These are phyloP conservation scores for Lasiodiplodia sp. DNA, from an alignment of 2,329 filamentous ascomycete species.

Conservation along the genomic window DNA sequence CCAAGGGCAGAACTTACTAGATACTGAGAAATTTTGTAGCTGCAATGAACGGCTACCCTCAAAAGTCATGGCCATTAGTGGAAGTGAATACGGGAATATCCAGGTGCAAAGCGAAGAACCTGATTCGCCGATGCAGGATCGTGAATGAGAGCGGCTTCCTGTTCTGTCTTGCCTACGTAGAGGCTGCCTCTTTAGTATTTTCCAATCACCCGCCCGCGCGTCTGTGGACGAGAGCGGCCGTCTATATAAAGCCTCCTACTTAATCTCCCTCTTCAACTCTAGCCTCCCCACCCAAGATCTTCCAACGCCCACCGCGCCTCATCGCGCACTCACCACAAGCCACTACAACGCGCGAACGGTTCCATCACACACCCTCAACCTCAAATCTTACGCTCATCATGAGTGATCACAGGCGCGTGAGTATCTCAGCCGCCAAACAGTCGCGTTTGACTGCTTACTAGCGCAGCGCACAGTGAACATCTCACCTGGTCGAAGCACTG, in stretches of 20 bases:
- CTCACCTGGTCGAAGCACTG: neutral
- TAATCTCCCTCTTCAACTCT: too few relatives aligned
- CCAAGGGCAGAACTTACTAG: neutral
- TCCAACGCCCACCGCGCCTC: neutral
- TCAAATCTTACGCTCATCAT: neutral
- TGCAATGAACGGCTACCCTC: too few relatives aligned
- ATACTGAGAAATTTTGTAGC: neutral
- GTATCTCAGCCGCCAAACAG: neutral
- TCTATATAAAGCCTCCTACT: too few relatives aligned
- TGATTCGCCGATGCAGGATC: too few relatives aligned
- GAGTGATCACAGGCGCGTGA: constrained; percentile 8
- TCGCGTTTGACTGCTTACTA: neutral
- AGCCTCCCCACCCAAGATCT: neutral
- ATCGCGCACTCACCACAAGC: neutral
- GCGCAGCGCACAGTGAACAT: neutral
- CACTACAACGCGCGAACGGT: neutral
- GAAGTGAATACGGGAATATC: too few relatives aligned
- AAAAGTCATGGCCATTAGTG: too few relatives aligned
- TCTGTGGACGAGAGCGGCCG: too few relatives aligned
- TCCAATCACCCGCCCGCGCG: too few relatives aligned
- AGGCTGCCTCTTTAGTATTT: too few relatives aligned
- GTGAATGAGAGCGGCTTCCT: too few relatives aligned
- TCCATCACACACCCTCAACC: neutral
- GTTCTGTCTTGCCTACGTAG: too few relatives aligned
- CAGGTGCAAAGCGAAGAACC: too few relatives aligned